Evolutionary conservation across 192 early-diverging fungal genomes (phyloP), one percentile per base, ranked within the genome.

Genomic region (Gonapodya sp.): DNA sequence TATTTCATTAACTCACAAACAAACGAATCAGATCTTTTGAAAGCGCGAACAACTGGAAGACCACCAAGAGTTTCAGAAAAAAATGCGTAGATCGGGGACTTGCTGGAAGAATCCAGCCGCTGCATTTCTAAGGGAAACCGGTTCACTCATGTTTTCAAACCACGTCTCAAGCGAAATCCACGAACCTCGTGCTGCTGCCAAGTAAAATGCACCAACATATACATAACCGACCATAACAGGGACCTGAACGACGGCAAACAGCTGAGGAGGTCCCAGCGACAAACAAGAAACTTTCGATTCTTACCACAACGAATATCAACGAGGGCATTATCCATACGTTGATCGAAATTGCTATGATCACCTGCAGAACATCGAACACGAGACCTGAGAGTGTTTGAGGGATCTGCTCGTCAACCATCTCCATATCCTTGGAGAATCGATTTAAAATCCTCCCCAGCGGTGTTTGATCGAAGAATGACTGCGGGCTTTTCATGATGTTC

Each of bases 371-470:
- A 30, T 78, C 46, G 8, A 2, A 64, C 46, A 24, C 24, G 8
- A 64, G 2, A 16, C 46, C 46, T 2, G 2, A 16, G 46, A 78
- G 2, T 8, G 8, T 78, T 32, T 31, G 31, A 0, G 46, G 46
- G 46, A 64, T 64, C 8, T 2, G 2, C 46, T 64, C 46, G 24
- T 64, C 46, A 2, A 64, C 46, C 2, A 64, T 24, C 24, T 82
- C 73, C 0, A 81, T 16, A 79, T 84, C 84, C 8, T 34, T 36
- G 30, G 81, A 81, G 35, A 64, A 64, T 34, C 79, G 35, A 82
- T 95, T 95, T 82, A 95, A 87, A 36, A 95, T 91, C 33, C 93
- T 89, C 64, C 94, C 94, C 35, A 93, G 77, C 33, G 94, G 94
- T 34, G 92, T 93, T 33, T 92, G 91, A 35, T 95, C 75, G 31